Conservation (phyloP, 2,329 filamentous ascomycete species). For the Arthroderma sp. region DNA sequence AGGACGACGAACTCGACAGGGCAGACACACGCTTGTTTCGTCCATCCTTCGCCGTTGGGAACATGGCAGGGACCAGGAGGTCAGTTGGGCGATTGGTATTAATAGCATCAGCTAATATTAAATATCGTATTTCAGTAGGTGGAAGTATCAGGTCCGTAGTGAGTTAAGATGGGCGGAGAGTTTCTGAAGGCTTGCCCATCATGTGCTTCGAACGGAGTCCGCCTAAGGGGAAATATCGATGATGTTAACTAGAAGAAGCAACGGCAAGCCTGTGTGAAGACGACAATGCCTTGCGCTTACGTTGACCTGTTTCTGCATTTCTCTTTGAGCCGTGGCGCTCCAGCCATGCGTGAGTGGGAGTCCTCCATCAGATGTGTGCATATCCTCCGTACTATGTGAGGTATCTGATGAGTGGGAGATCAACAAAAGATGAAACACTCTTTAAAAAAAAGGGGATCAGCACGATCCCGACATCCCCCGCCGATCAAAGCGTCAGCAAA, state of each 20-base stretch:
- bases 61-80: background rate
- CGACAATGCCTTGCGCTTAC: background rate
- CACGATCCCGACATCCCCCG: background rate
- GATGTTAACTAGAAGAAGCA: background rate
- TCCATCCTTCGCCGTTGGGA: background rate
- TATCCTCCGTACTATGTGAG: background rate
- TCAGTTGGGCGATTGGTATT: background rate
- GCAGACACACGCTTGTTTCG: background rate
- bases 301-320: background rate
- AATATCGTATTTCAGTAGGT: background rate
- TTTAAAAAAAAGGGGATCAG: background rate
- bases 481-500: conserved; percentile 2
- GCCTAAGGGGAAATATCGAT: background rate
- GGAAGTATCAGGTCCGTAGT: background rate
- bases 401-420: background rate
- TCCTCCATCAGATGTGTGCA: too few species aligned
- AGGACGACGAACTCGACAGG: background rate
- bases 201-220: background rate
- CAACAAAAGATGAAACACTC: conserved; percentile 2
- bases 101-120: background rate
- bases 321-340: background rate
- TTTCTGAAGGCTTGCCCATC: background rate
- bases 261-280: background rate
- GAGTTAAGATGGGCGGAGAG: background rate
- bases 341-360: background rate